These are phyloP conservation scores for Phoenix dactylifera DNA, from an alignment of 176 grass and related monocot genomes.

Conservation along the genomic window DNA sequence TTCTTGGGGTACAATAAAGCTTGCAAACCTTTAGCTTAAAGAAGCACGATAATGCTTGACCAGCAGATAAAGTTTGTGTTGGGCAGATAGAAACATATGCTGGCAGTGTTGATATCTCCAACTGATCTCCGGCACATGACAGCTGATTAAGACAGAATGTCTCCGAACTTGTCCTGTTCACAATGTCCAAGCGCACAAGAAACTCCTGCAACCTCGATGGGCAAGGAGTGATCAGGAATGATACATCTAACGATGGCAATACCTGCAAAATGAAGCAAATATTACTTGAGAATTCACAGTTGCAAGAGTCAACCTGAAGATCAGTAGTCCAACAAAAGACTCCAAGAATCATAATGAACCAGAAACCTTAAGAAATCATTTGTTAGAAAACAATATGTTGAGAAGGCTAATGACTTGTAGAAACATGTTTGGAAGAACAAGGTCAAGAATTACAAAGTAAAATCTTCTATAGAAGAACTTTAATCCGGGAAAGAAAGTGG, in stretches of 20 bases:
- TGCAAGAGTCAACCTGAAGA: not conserved
- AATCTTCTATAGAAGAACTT: too few species aligned
- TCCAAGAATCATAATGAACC: not conserved
- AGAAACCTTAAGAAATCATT: not conserved
- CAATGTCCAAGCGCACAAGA: constrained; percentile 75
- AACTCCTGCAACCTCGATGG: constrained; percentile 78
- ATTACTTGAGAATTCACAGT: not conserved
- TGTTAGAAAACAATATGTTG: too few species aligned
- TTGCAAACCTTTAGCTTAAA: constrained; percentile 88
- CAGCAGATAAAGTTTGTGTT: constrained; percentile 53
- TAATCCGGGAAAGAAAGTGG: too few species aligned
- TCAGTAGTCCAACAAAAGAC: not conserved
- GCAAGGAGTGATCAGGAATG: constrained; percentile 62
- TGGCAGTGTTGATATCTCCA: constrained; percentile 59
- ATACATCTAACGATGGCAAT: constrained; percentile 71
- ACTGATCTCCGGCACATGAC: constrained; percentile 69
- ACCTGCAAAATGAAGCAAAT: constrained; percentile 37
- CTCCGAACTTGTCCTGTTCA: constrained; percentile 57
- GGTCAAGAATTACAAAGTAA: too few species aligned
- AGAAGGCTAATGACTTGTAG: too few species aligned
- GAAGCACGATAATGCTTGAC: constrained; percentile 69
- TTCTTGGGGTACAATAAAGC: not conserved
- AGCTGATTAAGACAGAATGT: constrained; percentile 64
- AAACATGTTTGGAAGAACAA: too few species aligned
- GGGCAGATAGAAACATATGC: constrained; percentile 41